Conservation (phyloP, 2,329 filamentous ascomycete species). For the Scolecobasidium constrictum region DNA sequence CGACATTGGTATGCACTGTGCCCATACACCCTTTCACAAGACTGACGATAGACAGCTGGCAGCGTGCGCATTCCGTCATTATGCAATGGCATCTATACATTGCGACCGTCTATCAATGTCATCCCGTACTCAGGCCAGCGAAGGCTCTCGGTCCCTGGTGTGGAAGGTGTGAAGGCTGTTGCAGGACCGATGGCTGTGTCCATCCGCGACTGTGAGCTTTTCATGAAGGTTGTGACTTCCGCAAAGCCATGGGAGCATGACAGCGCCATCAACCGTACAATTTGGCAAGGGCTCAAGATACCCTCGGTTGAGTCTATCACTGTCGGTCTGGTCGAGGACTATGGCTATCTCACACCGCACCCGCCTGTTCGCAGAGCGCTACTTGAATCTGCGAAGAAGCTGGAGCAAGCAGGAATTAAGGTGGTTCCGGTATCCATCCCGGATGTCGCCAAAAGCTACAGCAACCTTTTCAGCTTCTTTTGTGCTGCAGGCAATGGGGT, state of each 20-base stretch:
- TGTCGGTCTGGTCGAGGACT: slow-evolving; percentile 38
- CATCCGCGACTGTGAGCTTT: slow-evolving; percentile 39
- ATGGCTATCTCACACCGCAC: slow-evolving; percentile 39
- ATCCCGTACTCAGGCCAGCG: slow-evolving; percentile 36
- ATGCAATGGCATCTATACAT: slow-evolving; percentile 38
- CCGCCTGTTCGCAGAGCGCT: slow-evolving; percentile 38
- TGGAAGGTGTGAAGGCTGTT: slow-evolving; percentile 30
- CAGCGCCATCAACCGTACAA: slow-evolving; percentile 28
- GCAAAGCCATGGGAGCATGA: slow-evolving; percentile 40
- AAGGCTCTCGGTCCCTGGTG: slow-evolving; percentile 33
- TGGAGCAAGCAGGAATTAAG: slow-evolving; percentile 33
- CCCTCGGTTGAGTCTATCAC: slow-evolving; percentile 21
- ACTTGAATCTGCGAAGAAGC: slow-evolving; percentile 29
- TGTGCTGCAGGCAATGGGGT: background rate
- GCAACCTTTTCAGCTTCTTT: background rate
- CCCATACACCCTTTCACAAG: too few species aligned
- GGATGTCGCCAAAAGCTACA: background rate
- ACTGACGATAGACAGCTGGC: slow-evolving; percentile 26
- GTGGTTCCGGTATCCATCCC: slow-evolving; percentile 46
- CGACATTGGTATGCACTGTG: slow-evolving; percentile 37
- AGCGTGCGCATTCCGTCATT: slow-evolving; percentile 75
- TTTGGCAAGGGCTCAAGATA: slow-evolving; percentile 21
- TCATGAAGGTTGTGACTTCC: slow-evolving; percentile 43
- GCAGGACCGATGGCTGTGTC: slow-evolving; percentile 37
- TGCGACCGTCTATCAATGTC: slow-evolving; percentile 12